phyloP scores from a whole-genome alignment of 345 rosid genomes.

The Carallia pectinifolia region DNA sequence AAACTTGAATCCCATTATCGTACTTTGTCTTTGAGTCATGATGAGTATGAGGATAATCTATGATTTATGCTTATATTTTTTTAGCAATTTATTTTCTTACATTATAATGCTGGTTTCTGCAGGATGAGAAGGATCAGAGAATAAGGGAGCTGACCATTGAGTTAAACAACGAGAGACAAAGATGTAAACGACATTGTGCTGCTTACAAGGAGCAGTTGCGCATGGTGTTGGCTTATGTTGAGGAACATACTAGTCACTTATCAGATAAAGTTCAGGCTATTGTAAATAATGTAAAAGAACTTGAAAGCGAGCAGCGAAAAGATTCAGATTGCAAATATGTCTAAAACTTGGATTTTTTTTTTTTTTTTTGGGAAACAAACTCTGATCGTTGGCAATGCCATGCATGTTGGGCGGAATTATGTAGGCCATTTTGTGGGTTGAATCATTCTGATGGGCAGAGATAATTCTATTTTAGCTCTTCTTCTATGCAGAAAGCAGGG shows the following conservation, averaged over 20 bases:
- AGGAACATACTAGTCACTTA: constrained; percentile 45
- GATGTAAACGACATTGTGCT: constrained; percentile 40
- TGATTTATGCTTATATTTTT: background rate
- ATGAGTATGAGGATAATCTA: too few relatives aligned
- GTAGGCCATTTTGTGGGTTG: too few relatives aligned
- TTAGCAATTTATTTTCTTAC: background rate
- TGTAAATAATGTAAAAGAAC: constrained; percentile 38
- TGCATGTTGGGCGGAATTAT: too few relatives aligned
- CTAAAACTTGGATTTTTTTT: background rate
- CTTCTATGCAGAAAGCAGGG: too few relatives aligned
- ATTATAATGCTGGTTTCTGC: constrained; percentile 10
- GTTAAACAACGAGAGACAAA: constrained; percentile 46
- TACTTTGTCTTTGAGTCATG: too few relatives aligned
- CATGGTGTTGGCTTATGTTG: constrained; percentile 33
- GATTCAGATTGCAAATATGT: constrained; percentile 26
- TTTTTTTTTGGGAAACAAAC: too few relatives aligned
- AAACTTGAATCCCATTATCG: too few relatives aligned
- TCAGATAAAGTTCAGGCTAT: constrained; percentile 38
- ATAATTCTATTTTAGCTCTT: too few relatives aligned
- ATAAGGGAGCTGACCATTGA: constrained; percentile 44
- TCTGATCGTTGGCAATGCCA: too few relatives aligned
- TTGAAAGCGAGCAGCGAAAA: constrained; percentile 34
- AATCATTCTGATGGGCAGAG: too few relatives aligned
- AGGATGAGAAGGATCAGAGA: constrained; percentile 51
- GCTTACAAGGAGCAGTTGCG: constrained; percentile 38